These are phyloP conservation scores for Boletales sp. DNA, from an alignment of 768 basidiomycete species.

Conservation along the genomic window DNA sequence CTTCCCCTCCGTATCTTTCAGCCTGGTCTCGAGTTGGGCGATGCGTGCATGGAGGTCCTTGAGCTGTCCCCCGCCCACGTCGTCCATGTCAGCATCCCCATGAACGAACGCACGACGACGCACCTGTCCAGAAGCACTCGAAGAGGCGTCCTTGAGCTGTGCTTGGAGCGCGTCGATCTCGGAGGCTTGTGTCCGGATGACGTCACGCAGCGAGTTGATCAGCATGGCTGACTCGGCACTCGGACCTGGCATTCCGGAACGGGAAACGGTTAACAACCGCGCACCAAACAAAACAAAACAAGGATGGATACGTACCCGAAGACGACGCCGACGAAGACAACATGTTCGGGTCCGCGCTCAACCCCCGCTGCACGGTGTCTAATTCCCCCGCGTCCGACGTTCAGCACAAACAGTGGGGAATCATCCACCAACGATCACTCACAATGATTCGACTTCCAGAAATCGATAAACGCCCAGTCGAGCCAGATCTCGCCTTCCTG, in stretches of 20 bases:
- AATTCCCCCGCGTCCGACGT: not conserved
- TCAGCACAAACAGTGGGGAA: too few relatives aligned
- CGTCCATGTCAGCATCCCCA: not conserved
- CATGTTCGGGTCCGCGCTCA: constrained; percentile 66
- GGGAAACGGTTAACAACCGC: not conserved
- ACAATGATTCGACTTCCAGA: constrained; percentile 99
- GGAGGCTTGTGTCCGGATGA: constrained; percentile 75
- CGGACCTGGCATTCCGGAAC: constrained; percentile 40
- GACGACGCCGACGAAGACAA: constrained; percentile 47
- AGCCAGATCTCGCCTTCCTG: constrained; percentile 93
- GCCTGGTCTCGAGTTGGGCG: constrained; percentile 40
- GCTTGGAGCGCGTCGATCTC: constrained; percentile 71
- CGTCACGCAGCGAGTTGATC: constrained; percentile 78
- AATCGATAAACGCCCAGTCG: constrained; percentile 97
- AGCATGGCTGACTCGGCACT: constrained; percentile 78
- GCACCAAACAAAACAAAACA: not conserved
- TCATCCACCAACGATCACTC: constrained; percentile 26
- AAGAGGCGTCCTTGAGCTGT: constrained; percentile 45
- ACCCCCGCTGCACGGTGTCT: constrained; percentile 77
- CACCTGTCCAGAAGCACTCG: constrained; percentile 40
- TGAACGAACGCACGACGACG: not conserved
- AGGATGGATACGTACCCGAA: constrained; percentile 41
- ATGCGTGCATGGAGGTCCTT: constrained; percentile 46
- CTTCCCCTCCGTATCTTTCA: constrained; percentile 57
- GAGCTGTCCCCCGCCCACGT: constrained; percentile 30